Evolutionary conservation across 495 filamentous ascomycete species (phyloP).

Genomic region (Daldinia loculata): DNA sequence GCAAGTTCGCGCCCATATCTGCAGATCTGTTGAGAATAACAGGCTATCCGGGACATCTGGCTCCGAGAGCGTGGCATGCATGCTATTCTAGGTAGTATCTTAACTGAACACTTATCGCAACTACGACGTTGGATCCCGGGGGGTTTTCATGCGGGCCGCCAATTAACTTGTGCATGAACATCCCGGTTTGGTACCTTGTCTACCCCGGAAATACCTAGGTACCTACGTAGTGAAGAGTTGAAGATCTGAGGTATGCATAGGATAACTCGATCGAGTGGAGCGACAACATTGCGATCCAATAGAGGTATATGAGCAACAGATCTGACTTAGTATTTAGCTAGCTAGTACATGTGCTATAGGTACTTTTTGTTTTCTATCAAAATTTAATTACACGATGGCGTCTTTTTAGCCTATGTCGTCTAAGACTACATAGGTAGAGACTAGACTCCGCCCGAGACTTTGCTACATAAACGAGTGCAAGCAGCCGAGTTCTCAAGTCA

Average conservation of each 20-base stretch:
- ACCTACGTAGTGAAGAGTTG: no score
- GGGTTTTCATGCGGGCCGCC: conserved; percentile 18
- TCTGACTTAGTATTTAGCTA: no score
- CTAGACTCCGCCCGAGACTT: no score
- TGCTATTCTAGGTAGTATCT: conserved; percentile 1
- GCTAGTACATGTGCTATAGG: no score
- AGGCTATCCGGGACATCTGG: conserved; percentile 29
- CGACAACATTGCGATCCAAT: no score
- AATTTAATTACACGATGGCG: neutral
- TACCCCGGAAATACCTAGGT: conserved; percentile 29
- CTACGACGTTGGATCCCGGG: conserved; percentile 19
- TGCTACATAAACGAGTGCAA: neutral
- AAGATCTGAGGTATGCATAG: neutral
- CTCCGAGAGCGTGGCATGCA: conserved; percentile 19
- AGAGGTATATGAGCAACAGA: no score
- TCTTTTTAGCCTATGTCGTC: neutral
- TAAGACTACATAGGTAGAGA: no score
- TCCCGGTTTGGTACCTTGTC: neutral
- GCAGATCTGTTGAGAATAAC: conserved; percentile 27
- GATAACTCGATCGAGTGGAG: no score
- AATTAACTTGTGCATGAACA: conserved; percentile 24
- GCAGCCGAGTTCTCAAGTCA: neutral
- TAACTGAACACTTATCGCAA: neutral
- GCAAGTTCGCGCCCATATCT: conserved; percentile 3
- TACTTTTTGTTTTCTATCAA: neutral